Base-by-base conservation (phyloP, 1,139 yeast genomes). In the Hansenula sp. region DNA sequence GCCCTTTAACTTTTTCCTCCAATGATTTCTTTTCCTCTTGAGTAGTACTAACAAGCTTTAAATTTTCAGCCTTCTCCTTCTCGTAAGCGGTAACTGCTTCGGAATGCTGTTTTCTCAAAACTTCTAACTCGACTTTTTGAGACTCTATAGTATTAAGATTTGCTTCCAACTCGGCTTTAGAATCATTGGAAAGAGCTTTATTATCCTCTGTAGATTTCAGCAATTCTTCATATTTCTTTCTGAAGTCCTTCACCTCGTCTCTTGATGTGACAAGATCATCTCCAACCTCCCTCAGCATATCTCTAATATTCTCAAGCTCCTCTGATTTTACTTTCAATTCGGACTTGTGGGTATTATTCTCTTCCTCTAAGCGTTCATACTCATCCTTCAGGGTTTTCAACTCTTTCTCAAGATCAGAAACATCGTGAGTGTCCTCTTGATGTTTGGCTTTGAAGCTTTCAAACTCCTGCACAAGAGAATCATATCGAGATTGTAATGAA, bases 201-300 rank as follows among this genome's bases (percentile, higher is more conserved):
- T 26, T 32, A 31, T 36, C 32, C 26, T 43, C 43, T 10, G 40
- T 37, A 3, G 44, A 40, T 17, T 41, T 38, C 19, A 46, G 31
- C 17, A 43, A 44, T n/a, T 46, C 46, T 32, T 55, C 53, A 22
- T 52, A 49, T 17, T 46, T 41, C 21, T 48, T 53, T n/a, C 42
- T 67, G 52, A 44, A 40, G 2, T 46, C 45, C 45, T 61, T 62
- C 32, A 57, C 33, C 22, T 64, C 59, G 31, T 74, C 80, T 44
- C 69, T 69, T 0, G 79, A 69, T 2, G 68, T 65, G 0, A 87
- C 94, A 21, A 87, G 66, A 38, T 86, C 94, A 52, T 83, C 76
- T 1, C 96, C 96, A 18, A 88, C 71, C 38, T 76, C 78, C 49
- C 74, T 75, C 37, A 88, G 61, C 84, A 80, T 83, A 43, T 86